Conservation (phyloP, 495 filamentous ascomycete genomes). For the Penicillium taxi region DNA sequence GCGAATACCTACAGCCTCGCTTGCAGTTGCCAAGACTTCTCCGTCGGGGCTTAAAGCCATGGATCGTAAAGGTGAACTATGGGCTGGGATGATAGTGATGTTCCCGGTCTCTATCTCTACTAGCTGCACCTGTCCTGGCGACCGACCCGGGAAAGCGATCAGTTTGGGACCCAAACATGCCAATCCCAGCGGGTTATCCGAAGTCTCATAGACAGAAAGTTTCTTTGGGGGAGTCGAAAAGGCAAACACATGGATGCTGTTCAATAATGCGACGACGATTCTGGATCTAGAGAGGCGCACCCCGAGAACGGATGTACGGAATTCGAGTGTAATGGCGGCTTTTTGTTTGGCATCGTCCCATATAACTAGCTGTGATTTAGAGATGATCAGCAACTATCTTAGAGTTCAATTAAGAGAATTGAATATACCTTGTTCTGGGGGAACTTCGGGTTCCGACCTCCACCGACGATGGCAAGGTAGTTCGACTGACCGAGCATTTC, state of each 20-base stretch:
- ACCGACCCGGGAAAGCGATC: slow-evolving; percentile 76
- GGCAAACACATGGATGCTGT: slow-evolving; percentile 76
- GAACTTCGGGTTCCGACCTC: slow-evolving; percentile 79
- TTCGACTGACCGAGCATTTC: slow-evolving; percentile 86
- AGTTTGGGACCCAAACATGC: slow-evolving; percentile 66
- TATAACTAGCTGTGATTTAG: slow-evolving; percentile 57
- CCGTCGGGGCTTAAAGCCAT: slow-evolving; percentile 74
- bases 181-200: slow-evolving; percentile 76
- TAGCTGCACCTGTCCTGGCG: slow-evolving; percentile 83
- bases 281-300: slow-evolving; percentile 69
- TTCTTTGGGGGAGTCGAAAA: slow-evolving; percentile 70
- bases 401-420: background rate
- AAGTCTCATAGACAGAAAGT: slow-evolving; percentile 70
- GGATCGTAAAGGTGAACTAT: slow-evolving; percentile 70
- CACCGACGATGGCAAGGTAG: slow-evolving; percentile 83
- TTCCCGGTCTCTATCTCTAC: slow-evolving; percentile 74
- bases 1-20: slow-evolving; percentile 59
- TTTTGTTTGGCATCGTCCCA: slow-evolving; percentile 86
- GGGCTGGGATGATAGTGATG: slow-evolving; percentile 91
- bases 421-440: slow-evolving; percentile 70
- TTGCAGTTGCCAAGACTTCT: slow-evolving; percentile 80
- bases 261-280: slow-evolving; percentile 74
- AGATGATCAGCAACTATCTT: background rate
- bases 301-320: slow-evolving; percentile 66
- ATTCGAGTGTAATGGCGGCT: slow-evolving; percentile 63